A percentile compares a stretch with the other conserved stretches of the same genome.
These are phyloP conservation scores for Vitis cinerea DNA, from an alignment of 164 flowering plant genomes.

Conservation along the genomic window DNA sequence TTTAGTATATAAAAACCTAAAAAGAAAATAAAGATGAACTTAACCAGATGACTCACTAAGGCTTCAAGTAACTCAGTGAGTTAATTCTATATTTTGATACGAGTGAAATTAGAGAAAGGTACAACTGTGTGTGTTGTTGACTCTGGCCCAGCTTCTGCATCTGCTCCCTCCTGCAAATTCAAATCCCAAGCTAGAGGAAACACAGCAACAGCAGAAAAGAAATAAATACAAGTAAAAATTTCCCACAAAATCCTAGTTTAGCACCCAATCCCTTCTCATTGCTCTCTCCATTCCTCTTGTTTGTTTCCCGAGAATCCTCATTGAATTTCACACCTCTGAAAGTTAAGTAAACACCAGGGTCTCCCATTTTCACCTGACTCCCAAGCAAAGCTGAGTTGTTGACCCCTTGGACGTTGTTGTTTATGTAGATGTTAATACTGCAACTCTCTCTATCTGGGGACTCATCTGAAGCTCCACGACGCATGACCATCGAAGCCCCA, in stretches of 20 bases:
- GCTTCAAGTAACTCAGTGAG: too few relatives aligned
- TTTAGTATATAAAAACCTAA: too few relatives aligned
- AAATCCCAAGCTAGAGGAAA: neutral
- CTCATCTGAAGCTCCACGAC: slow-evolving; percentile 20
- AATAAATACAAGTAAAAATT: slow-evolving; percentile 9
- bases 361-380: slow-evolving; percentile 55
- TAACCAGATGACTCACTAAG: too few relatives aligned
- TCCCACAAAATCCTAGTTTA: slow-evolving; percentile 6
- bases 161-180: neutral
- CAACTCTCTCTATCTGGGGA: slow-evolving; percentile 21
- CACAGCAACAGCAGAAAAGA: slow-evolving; percentile 10
- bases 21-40: too few relatives aligned
- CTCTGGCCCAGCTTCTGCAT: neutral
- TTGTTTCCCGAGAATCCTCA: slow-evolving; percentile 11
- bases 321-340: slow-evolving; percentile 34
- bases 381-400: slow-evolving; percentile 61
- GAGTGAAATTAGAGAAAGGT: too few relatives aligned
- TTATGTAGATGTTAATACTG: slow-evolving; percentile 64
- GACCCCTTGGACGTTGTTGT: slow-evolving; percentile 75
- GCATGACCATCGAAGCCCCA: slow-evolving; percentile 54
- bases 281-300: slow-evolving; percentile 12
- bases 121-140: too few relatives aligned
- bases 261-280: neutral
- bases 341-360: slow-evolving; percentile 55
- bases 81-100: too few relatives aligned